Evolutionary conservation across 2,329 filamentous ascomycete species (phyloP).

Genomic region (Cladorrhinum sp.): DNA sequence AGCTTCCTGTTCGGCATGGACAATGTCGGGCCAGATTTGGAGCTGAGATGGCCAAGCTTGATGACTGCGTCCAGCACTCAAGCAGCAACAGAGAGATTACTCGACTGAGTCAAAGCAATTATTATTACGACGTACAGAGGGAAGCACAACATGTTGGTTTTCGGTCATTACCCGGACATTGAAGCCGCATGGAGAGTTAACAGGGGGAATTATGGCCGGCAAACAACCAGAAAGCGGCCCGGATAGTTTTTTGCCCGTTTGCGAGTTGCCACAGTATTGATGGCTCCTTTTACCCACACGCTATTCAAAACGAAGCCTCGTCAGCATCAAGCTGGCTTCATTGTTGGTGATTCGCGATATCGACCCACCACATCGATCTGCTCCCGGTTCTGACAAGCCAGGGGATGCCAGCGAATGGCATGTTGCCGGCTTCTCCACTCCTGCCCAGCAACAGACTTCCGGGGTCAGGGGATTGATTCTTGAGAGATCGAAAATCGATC

Average conservation of each 20-base stretch:
- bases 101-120: neutral
- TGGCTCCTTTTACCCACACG: neutral
- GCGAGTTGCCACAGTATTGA: neutral
- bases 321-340: neutral
- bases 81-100: neutral
- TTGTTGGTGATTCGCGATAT: neutral
- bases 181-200: neutral
- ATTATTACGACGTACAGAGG: neutral
- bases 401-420: neutral
- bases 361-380: neutral
- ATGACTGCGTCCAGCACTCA: conserved; percentile 8
- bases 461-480: neutral
- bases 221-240: neutral
- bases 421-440: neutral
- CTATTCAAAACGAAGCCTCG: neutral
- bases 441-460: neutral
- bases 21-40: neutral
- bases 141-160: neutral
- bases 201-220: neutral
- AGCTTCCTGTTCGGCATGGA: neutral
- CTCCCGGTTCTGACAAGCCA: neutral
- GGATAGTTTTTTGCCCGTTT: neutral
- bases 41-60: conserved; percentile 6
- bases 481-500: neutral
- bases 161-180: neutral